A percentile compares a stretch with the other conserved stretches of the same genome.
Evolutionary conservation across 768 basidiomycete genomes (phyloP).

Genomic region (Russula abietina): DNA sequence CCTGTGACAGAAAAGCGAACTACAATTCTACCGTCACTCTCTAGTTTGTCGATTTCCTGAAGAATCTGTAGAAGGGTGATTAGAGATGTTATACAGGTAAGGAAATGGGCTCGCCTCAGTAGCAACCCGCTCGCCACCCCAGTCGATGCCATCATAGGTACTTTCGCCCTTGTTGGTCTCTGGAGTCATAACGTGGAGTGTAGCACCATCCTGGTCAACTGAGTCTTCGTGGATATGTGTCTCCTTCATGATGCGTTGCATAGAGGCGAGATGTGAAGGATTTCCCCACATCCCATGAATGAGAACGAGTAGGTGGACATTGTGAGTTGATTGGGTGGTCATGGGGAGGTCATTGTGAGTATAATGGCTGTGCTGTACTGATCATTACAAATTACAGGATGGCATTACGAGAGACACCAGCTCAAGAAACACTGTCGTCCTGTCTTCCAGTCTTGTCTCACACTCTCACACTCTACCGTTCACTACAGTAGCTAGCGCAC

Average conservation of each 20-base stretch:
- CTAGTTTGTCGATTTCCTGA: slow-evolving; percentile 48
- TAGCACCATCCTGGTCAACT: slow-evolving; percentile 34
- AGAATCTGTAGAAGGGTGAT: slow-evolving; percentile 40
- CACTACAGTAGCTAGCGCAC: no score
- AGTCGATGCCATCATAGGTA: slow-evolving; percentile 82
- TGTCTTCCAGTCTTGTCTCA: no score
- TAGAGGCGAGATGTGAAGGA: slow-evolving; percentile 55
- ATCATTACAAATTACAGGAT: no score
- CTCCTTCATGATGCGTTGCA: slow-evolving; percentile 48
- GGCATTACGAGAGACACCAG: no score
- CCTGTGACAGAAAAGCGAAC: slow-evolving; percentile 69
- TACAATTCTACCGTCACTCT: slow-evolving; percentile 50
- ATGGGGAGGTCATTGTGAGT: no score
- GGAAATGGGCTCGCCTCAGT: slow-evolving; percentile 50
- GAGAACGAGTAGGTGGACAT: slow-evolving; percentile 31
- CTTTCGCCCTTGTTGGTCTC: slow-evolving; percentile 58
- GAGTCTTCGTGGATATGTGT: slow-evolving; percentile 30
- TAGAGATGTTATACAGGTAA: background rate
- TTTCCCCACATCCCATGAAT: slow-evolving; percentile 79
- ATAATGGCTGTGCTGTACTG: no score
- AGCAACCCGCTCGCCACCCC: slow-evolving; percentile 75
- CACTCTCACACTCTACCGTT: no score
- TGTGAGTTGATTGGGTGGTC: background rate
- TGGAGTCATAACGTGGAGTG: slow-evolving; percentile 57
- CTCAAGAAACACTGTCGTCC: no score